Percentiles rank a stretch among this genome's conserved stretches.
Evolutionary conservation across 768 basidiomycete species (phyloP).

Genomic region (Russula emetica): DNA sequence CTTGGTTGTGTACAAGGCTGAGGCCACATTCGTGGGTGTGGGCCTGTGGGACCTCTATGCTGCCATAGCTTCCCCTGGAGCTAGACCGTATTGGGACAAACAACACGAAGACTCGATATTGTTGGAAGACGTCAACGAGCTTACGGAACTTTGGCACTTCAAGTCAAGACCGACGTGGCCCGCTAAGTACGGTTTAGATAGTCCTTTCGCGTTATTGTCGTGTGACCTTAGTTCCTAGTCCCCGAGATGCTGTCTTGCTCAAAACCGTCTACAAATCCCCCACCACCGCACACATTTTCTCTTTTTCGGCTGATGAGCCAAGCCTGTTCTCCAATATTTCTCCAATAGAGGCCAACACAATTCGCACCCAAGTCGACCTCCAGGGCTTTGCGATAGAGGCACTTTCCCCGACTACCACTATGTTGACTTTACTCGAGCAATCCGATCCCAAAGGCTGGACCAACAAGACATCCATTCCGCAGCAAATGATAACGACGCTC

Average conservation of each 20-base stretch:
- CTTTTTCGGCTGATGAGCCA: constrained; percentile 88
- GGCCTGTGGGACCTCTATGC: constrained; percentile 93
- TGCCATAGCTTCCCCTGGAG: constrained; percentile 81
- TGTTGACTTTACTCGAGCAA: constrained; percentile 91
- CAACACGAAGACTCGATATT: constrained; percentile 80
- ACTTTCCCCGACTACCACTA: constrained; percentile 90
- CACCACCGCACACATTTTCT: constrained; percentile 90
- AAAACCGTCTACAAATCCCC: constrained; percentile 98
- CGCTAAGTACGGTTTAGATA: constrained; percentile 59
- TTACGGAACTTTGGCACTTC: constrained; percentile 91
- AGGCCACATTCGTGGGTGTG: constrained; percentile 95
- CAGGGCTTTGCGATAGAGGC: constrained; percentile 98
- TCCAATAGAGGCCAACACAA: constrained; percentile 65
- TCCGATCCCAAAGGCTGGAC: constrained; percentile 98
- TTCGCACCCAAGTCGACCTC: constrained; percentile 94
- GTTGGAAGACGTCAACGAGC: constrained; percentile 84
- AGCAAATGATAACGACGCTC: constrained; percentile 84
- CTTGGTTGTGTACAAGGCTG: constrained; percentile 90
- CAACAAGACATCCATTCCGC: constrained; percentile 88
- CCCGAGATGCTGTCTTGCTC: constrained; percentile 84
- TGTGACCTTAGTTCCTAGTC: constrained; percentile 42
- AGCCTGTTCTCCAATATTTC: constrained; percentile 77
- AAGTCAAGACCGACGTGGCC: constrained; percentile 93
- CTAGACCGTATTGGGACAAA: constrained; percentile 82
- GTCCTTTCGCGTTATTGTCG: constrained; percentile 21